phyloP scores from a whole-genome alignment of 345 rosid genomes.

The Salix brachista region DNA sequence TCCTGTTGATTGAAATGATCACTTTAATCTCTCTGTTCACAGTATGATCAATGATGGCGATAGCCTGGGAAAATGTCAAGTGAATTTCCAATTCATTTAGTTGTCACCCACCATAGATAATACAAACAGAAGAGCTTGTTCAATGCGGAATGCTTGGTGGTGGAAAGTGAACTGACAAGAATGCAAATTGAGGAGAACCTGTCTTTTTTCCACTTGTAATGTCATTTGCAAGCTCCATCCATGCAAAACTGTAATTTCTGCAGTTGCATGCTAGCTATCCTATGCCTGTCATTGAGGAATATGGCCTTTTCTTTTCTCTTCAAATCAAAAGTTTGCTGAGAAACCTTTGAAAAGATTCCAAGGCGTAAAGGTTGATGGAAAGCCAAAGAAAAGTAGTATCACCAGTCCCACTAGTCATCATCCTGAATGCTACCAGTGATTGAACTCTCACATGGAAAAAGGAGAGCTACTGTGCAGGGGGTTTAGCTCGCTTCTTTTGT shows the following conservation, averaged over 20 bases:
- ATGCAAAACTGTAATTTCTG: not conserved
- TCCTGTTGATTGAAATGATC: not conserved
- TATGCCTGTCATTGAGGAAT: not conserved
- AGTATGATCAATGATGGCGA: not conserved
- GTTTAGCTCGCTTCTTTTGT: not conserved
- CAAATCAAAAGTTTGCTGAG: not conserved
- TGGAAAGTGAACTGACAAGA: not conserved
- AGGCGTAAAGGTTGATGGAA: not conserved
- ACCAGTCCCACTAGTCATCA: slow-evolving; percentile 2
- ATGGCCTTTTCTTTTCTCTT: not conserved
- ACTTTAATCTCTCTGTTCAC: no score
- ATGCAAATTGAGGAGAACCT: not conserved
- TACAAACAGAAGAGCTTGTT: not conserved
- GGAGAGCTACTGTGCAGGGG: not conserved
- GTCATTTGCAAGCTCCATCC: not conserved
- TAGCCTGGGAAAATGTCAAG: not conserved
- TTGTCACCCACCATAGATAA: not conserved
- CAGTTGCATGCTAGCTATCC: not conserved
- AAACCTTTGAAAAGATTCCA: not conserved
- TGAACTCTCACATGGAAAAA: slow-evolving; percentile 17
- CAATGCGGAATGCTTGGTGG: not conserved
- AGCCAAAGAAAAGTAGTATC: not conserved
- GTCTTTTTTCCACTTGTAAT: not conserved
- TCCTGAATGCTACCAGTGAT: slow-evolving; percentile 1
- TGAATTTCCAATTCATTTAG: not conserved